Evolutionary conservation across 192 early-diverging fungal species (phyloP).

Genomic region (Entomortierella parvispora): DNA sequence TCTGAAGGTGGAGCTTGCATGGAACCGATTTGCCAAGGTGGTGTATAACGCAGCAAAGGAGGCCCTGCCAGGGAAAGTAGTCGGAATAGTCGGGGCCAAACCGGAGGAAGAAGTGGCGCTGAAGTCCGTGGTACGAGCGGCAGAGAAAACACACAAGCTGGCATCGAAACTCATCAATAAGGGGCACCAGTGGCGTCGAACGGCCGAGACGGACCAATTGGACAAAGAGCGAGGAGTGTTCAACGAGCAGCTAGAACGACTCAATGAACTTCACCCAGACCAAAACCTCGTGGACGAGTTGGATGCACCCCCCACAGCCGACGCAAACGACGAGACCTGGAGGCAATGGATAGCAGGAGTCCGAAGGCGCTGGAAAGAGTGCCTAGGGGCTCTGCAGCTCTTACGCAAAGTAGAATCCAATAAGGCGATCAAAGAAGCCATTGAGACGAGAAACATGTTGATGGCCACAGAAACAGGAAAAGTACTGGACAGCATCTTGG

Average conservation of each 20-base stretch:
- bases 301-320: background rate
- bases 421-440: background rate
- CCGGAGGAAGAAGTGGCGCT: slow-evolving; percentile 3
- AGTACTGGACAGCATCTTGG: slow-evolving; percentile 18
- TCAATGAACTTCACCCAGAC: background rate
- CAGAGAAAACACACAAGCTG: background rate
- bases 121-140: background rate
- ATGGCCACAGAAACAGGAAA: background rate
- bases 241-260: background rate
- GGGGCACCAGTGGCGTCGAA: background rate
- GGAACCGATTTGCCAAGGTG: slow-evolving; percentile 4
- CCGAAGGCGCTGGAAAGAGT: background rate
- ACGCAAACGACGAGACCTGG: background rate
- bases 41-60: slow-evolving; percentile 2
- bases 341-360: background rate
- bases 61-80: slow-evolving; percentile 10
- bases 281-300: background rate
- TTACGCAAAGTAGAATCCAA: background rate
- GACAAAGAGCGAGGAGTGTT: background rate
- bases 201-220: background rate
- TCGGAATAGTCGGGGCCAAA: background rate
- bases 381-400: background rate
- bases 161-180: background rate
- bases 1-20: background rate
- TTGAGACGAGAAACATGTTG: slow-evolving; percentile 8